Base-by-base conservation (phyloP, 1,139 yeast genomes). In the Pichia sp. region DNA sequence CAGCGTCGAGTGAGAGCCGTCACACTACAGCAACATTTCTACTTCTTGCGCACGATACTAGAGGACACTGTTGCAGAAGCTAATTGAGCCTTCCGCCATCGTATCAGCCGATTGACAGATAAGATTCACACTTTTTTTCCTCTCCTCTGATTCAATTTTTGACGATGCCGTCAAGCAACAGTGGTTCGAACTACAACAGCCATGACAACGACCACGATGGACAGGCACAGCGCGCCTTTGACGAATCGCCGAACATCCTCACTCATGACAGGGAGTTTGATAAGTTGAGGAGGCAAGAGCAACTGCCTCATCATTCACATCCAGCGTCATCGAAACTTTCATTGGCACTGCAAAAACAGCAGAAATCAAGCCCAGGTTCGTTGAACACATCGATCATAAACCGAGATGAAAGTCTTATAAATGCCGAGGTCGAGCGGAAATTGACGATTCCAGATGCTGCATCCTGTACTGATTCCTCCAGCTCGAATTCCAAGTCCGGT, bases 281-380 rank as follows among this genome's bases (percentile, higher is more conserved):
- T 14, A 36, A 36, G 16, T 36, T 36, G 40, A 9, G 14, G 14
- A 20, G 45, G n/a, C 45, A 48, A 14, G 40, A 46, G 24, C 36
- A n/a, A 3, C 36, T 24, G n/a, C 12, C 33, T 6, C 44, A 45
- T 6, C 27, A 43, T 7, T 33, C 50, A n/a, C 41, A 33, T 14
- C 51, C 46, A 30, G 47, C 27, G 41, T 50, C 50, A 34, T 67
- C 70, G 2, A 66, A 67, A 46, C 53, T 67, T 16, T 67, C 70
- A 6, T 45, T 67, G n/a, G 70, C 70, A 17, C 57, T 67, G 48
- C 61, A 65, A 42, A 60, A 62, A 16, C 57, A 54, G 36, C 42
- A 49, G 12, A 20, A 38, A 8, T 16, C 40, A 8, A 46, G 17
- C 34, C 14, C 36, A n/a, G 16, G 29, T 29, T 16, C 36, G n/a